Base-by-base conservation (phyloP, 1,139 yeast genomes). In the Debaryomyces sp. region DNA sequence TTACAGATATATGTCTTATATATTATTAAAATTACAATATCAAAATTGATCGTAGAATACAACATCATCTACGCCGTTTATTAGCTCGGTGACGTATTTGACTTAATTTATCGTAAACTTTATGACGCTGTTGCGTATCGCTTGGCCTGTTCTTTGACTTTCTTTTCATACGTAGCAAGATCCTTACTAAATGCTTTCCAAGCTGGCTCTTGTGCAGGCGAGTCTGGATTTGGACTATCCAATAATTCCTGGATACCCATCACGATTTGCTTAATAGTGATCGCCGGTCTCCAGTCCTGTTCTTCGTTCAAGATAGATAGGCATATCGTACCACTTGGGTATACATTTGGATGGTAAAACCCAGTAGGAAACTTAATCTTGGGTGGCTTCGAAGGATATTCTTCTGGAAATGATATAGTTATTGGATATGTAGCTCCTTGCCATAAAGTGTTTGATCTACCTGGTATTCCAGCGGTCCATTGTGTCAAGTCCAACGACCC, bases 201-300 rank as follows among this genome's bases (percentile, higher is more conserved):
- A 2, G 99, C 98, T 2, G 96, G 96, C 56, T 90, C 96, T 68
- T 94, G 99, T 0, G 99, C 99, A 1, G 99, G 99, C 0, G 97
- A 90, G 51, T 87, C 85, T 27, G 96, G 95, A 63, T 95, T 95
- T 30, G 99, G 99, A 27, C 85, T 80, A 61, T 88, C 90, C 55
- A 95, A 76, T 50, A 95, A 77, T 65, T 92, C 97, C 67, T 95
- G 99, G 47, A 95, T 85, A 8, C 99, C 99, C 55, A 91, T 73
- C 4, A 89, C 85, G 50, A 95, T 87, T 64, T 94, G 97, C 63
- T 90, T 91, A 59, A 95, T 72, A 13, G 97, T 90, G 55, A 94
- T 87, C 8, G 97, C 97, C 1, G 99, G 99, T 63, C 96, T 82
- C 99, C 99, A 95, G 65, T 90, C 99, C 66, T 92, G 96, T 46